These are phyloP conservation scores for Chloranthus sessilifolius DNA, from an alignment of 164 flowering plant species.

Conservation along the genomic window DNA sequence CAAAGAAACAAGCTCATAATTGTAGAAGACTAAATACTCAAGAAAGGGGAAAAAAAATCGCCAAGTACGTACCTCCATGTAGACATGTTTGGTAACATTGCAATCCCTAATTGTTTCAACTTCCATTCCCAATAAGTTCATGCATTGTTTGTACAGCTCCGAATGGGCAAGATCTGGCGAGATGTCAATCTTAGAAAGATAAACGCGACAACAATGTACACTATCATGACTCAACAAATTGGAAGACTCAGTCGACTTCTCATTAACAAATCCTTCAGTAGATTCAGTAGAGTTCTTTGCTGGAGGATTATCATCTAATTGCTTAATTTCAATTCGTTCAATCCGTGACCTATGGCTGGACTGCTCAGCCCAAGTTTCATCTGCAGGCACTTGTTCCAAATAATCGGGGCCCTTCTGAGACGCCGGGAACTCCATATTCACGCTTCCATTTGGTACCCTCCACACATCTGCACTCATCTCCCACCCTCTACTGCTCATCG, in stretches of 20 bases:
- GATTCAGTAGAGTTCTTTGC: constrained; percentile 19
- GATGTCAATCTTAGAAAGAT: constrained; percentile 78
- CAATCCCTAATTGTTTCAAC: constrained; percentile 19
- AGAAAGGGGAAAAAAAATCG: background rate
- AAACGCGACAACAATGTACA: constrained; percentile 23
- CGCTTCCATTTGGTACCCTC: constrained; percentile 53
- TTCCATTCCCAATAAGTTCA: constrained; percentile 27
- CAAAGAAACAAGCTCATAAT: background rate
- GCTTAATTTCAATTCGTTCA: constrained; percentile 35
- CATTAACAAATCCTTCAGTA: constrained; percentile 14
- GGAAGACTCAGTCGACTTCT: constrained; percentile 23
- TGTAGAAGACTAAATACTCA: too few relatives aligned
- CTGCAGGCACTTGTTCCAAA: constrained; percentile 17
- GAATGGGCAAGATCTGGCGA: constrained; percentile 57
- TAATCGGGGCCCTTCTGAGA: constrained; percentile 36
- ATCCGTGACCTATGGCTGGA: constrained; percentile 16
- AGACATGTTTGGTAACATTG: constrained; percentile 19
- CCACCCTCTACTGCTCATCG: constrained; percentile 43
- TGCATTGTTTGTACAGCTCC: constrained; percentile 49
- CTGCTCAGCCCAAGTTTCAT: constrained; percentile 29
- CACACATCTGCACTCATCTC: constrained; percentile 47
- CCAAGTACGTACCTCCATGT: constrained; percentile 31
- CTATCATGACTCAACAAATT: too few relatives aligned
- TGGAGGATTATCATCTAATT: constrained; percentile 15
- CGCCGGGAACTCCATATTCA: constrained; percentile 31